Percentiles rank a stretch among this genome's conserved stretches.
phyloP scores from a whole-genome alignment of 2,329 filamentous ascomycete species.

The Pseudocercospora vitis region DNA sequence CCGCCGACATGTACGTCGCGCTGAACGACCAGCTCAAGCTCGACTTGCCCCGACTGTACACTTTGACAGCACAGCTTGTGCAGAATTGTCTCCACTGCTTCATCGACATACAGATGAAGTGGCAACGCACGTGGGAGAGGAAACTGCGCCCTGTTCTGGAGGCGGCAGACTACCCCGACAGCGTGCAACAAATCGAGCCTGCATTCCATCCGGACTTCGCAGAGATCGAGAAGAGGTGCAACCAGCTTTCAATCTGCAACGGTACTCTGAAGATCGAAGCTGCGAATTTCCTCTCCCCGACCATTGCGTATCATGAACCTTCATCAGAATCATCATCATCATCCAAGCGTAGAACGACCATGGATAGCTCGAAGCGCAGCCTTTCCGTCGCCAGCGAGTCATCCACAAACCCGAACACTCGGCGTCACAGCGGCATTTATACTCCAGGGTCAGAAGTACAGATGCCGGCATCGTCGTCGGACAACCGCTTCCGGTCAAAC shows the following conservation, averaged over 20 bases:
- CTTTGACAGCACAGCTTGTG: conserved; percentile 77
- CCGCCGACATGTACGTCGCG: conserved; percentile 84
- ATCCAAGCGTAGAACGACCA: conserved; percentile 37
- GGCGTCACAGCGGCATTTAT: conserved; percentile 65
- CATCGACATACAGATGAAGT: conserved; percentile 77
- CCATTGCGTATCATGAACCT: conserved; percentile 42
- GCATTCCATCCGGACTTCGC: conserved; percentile 78
- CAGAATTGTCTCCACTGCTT: conserved; percentile 81
- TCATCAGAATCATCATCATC: conserved; percentile 36
- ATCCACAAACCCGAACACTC: conserved; percentile 37
- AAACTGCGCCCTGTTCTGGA: conserved; percentile 76
- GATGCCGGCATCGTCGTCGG: conserved; percentile 13
- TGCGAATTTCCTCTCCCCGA: conserved; percentile 59
- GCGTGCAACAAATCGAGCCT: conserved; percentile 70
- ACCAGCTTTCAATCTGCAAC: conserved; percentile 75
- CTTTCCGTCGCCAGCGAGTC: conserved; percentile 39
- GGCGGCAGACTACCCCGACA: conserved; percentile 62
- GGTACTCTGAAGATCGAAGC: conserved; percentile 62
- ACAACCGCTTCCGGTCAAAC: conserved; percentile 55
- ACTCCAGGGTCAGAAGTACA: conserved; percentile 37
- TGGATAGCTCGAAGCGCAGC: conserved; percentile 43
- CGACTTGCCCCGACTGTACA: conserved; percentile 81
- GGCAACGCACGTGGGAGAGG: conserved; percentile 80
- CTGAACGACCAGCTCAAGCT: conserved; percentile 92
- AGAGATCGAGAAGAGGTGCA: conserved; percentile 70